Evolutionary conservation across 1,284 basidiomycete species (phyloP).

Genomic region (Melanopsichium pennsylvanicum): DNA sequence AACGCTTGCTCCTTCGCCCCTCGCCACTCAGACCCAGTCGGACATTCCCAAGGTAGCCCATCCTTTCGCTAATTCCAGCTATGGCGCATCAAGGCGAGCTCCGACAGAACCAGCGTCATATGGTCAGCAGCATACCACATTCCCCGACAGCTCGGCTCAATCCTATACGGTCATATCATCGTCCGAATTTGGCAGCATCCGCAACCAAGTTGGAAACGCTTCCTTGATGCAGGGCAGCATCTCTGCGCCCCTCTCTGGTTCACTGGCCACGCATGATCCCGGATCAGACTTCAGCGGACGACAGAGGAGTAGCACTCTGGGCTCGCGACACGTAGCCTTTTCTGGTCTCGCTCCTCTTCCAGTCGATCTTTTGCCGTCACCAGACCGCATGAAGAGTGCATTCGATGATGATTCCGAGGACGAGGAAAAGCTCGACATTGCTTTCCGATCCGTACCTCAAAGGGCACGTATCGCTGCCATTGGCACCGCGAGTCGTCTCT

Average conservation of each 20-base stretch:
- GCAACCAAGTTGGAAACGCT: neutral
- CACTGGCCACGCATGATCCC: neutral
- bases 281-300: neutral
- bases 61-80: conserved; percentile 9
- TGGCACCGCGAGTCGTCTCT: conserved; percentile 32
- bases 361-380: neutral
- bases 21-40: neutral
- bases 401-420: conserved; percentile 48
- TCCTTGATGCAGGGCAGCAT: neutral
- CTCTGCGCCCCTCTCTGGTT: too few relatives aligned
- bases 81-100: neutral
- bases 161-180: too few relatives aligned
- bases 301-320: conserved; percentile 11
- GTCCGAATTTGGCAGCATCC: conserved; percentile 1
- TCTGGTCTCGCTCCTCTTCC: neutral
- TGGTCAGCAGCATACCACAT: too few relatives aligned
- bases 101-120: neutral
- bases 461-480: conserved; percentile 29
- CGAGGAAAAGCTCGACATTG: conserved; percentile 19
- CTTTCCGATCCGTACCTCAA: conserved; percentile 3
- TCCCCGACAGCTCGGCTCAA: too few relatives aligned
- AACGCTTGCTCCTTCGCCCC: neutral
- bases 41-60: neutral
- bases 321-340: neutral
- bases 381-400: conserved; percentile 16